These are phyloP conservation scores for Eimeria acervulina DNA, from an alignment of 169 alveolate genomes.

Conservation along the genomic window DNA sequence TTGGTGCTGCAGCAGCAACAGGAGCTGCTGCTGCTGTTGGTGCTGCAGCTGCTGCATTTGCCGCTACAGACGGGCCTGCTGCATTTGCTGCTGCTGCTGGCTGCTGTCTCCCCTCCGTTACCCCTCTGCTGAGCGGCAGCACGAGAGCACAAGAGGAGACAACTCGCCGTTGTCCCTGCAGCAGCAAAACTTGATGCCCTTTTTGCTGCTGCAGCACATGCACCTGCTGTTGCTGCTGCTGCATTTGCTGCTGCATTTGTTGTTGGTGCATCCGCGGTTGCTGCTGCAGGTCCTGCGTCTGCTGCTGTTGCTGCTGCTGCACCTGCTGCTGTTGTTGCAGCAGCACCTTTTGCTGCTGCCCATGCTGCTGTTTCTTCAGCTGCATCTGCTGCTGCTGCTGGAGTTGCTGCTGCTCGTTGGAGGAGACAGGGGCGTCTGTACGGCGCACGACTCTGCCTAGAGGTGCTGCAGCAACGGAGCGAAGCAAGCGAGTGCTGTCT, in stretches of 20 bases:
- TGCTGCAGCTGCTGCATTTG: neutral
- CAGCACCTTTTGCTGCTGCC: neutral
- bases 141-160: conserved; percentile 34
- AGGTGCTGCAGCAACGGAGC: conserved; percentile 40
- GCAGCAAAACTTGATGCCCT: neutral
- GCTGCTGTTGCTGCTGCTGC: neutral
- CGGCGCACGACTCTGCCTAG: conserved; percentile 34
- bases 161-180: conserved; percentile 40
- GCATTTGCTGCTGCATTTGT: conserved; percentile 13
- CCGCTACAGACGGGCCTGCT: neutral
- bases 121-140: neutral
- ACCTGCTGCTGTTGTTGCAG: neutral
- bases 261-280: conserved; percentile 10
- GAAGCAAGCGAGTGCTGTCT: conserved; percentile 8
- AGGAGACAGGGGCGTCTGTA: neutral
- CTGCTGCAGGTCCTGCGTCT: neutral
- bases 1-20: neutral
- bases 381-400: neutral
- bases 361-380: neutral
- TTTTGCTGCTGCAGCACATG: neutral
- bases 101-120: neutral
- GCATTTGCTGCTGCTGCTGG: neutral
- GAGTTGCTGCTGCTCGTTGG: conserved; percentile 9
- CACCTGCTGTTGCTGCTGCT: conserved; percentile 24
- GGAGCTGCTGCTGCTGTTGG: neutral